phyloP scores from a whole-genome alignment of 495 filamentous ascomycete species.

The Thozetella sp. region DNA sequence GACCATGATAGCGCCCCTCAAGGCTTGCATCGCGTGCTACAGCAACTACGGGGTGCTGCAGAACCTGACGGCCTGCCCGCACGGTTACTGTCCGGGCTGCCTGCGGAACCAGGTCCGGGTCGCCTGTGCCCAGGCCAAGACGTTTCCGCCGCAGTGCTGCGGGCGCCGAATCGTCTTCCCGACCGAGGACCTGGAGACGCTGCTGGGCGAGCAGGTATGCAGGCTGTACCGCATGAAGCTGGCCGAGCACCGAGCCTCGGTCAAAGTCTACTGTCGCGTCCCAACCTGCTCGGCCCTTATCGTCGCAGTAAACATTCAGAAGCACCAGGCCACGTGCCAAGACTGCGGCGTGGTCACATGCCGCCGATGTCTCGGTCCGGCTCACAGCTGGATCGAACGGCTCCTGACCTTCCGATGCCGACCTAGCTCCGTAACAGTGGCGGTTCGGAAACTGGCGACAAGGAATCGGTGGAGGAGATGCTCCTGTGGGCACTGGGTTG shows the following conservation, averaged over 20 bases:
- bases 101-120: neutral
- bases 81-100: neutral
- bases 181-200: neutral
- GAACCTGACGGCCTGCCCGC: neutral
- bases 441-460: neutral
- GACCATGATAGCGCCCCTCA: neutral
- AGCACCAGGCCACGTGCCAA: neutral
- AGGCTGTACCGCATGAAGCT: neutral
- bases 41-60: neutral
- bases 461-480: neutral
- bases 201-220: neutral
- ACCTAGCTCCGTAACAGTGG: neutral
- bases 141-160: neutral
- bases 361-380: neutral
- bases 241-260: neutral
- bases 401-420: neutral
- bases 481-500: neutral
- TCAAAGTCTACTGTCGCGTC: neutral
- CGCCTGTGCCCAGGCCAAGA: neutral
- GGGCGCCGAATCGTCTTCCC: neutral
- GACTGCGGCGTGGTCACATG: neutral
- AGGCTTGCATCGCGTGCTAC: neutral
- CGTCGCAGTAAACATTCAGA: neutral
- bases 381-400: neutral
- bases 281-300: neutral